Evolutionary conservation across 2,329 filamentous ascomycete genomes (phyloP), one percentile per base, ranked within the genome.

Genomic region (Ascocoryne sarcoides): DNA sequence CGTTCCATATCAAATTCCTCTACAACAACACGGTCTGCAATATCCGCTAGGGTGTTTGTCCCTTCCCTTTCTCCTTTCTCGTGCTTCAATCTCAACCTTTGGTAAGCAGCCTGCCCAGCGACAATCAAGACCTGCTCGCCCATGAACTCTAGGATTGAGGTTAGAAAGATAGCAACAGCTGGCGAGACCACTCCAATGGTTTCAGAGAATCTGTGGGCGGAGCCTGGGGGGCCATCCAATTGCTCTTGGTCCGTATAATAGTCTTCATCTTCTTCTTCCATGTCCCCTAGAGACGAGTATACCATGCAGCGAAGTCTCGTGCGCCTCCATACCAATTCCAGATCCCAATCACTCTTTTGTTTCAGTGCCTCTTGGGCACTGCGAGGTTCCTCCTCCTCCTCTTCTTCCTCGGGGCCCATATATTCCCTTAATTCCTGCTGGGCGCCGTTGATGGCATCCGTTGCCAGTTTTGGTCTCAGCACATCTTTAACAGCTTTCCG

Each of bases 241-340:
- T 84, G 76, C 42, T 92, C 87, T 54, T 87, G 79, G 49, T 88
- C 79, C 59, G 93, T 84, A 56, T 86, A 86, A 37, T 80, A 78
- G 57, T 95, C 90, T 61, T 96, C 92, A 50, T 98, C 92, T 51
- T 96, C 89, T 64, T 98, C 92, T 62, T 98, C 93, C 73, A 98
- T 80, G 58, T 98, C 90, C 32, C 92, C 92, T 5, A 98, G 69
- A 7, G 92, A 89, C 7, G 89, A 96, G 61, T 96, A 96, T 16
- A 98, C 90, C 92, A 98, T 98, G 61, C 92, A 95, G 45, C 92
- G 79, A 54, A 98, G 66, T 40, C 92, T 79, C 0, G 89, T 92
- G 51, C 92, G 76, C 66, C 93, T 95, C 89, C 92, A 98, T 14
- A 89, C 82, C 41, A 89, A 71, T 58, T 95, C 85, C n/a, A 94